Evolutionary conservation across 768 basidiomycete species (phyloP).

Genomic region (Termitomyces sp.): DNA sequence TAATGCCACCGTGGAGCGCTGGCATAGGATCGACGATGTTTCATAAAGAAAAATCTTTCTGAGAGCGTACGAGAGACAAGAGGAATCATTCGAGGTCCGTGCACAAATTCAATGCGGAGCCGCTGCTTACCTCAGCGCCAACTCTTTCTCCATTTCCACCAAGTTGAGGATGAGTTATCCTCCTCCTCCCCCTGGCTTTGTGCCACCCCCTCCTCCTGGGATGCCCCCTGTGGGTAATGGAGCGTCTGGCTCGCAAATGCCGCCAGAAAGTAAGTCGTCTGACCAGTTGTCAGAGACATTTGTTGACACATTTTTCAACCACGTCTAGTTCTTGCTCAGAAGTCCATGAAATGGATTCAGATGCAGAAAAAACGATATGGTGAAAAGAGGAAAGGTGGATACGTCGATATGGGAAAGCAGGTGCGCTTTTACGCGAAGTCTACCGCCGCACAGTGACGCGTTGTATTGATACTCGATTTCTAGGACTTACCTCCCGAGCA

Average conservation of each 20-base stretch:
- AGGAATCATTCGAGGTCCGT: constrained; percentile 33
- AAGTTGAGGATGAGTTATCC: constrained; percentile 52
- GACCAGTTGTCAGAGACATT: constrained; percentile 16
- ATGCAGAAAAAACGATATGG: constrained; percentile 93
- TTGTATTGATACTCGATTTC: constrained; percentile 13
- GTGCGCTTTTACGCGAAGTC: constrained; percentile 35
- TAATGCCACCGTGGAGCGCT: neutral
- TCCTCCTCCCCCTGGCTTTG: constrained; percentile 53
- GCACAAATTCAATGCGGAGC: constrained; percentile 25
- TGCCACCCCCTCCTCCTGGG: constrained; percentile 51
- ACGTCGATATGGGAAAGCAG: constrained; percentile 92
- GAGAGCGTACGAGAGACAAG: too few species aligned
- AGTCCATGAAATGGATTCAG: constrained; percentile 94
- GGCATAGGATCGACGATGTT: neutral
- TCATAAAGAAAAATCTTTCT: neutral
- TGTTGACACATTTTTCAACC: constrained; percentile 16
- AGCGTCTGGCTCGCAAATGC: constrained; percentile 43
- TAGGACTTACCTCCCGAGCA: constrained; percentile 97
- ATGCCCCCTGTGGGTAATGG: constrained; percentile 41
- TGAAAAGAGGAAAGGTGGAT: constrained; percentile 86
- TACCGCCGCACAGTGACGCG: constrained; percentile 6
- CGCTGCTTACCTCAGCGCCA: constrained; percentile 41
- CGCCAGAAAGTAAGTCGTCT: constrained; percentile 42
- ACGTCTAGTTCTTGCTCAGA: constrained; percentile 68
- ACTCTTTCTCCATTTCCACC: constrained; percentile 35